phyloP scores from a whole-genome alignment of 345 rosid species.

The Eucalyptus lansdowneana region DNA sequence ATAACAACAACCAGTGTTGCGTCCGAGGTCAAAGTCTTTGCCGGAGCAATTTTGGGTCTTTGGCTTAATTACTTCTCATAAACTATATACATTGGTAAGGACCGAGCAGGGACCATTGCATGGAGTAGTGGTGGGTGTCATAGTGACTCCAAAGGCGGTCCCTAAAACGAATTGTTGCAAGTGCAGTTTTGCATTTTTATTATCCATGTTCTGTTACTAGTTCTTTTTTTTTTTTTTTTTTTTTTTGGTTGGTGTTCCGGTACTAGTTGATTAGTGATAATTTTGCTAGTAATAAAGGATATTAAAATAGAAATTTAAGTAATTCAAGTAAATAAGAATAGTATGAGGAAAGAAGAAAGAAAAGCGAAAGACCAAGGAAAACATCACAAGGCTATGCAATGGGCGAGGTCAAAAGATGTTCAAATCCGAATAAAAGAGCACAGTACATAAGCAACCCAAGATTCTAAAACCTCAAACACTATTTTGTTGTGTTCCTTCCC shows the following conservation, averaged over 20 bases:
- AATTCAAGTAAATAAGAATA: not conserved
- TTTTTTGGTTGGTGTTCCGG: not conserved
- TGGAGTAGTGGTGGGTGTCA: not conserved
- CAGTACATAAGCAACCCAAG: not conserved
- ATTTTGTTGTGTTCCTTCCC: not conserved
- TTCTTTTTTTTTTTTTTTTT: too few relatives aligned
- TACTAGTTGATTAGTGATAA: not conserved
- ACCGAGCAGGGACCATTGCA: not conserved
- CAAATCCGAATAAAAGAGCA: not conserved
- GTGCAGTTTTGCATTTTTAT: not conserved
- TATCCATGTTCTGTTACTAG: not conserved
- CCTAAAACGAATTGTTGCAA: not conserved
- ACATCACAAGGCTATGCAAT: not conserved
- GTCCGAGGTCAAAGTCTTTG: not conserved
- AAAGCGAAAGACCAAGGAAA: not conserved
- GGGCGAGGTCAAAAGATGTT: not conserved
- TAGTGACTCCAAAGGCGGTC: not conserved
- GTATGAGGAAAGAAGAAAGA: not conserved
- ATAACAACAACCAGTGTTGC: not conserved
- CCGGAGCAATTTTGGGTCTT: not conserved
- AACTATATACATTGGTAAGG: not conserved
- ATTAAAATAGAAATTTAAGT: not conserved
- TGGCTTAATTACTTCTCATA: not conserved
- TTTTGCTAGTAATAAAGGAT: not conserved
- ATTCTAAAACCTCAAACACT: not conserved